These are phyloP conservation scores for Monilinia fructicola DNA, from an alignment of 2,329 filamentous ascomycete species.

Conservation along the genomic window DNA sequence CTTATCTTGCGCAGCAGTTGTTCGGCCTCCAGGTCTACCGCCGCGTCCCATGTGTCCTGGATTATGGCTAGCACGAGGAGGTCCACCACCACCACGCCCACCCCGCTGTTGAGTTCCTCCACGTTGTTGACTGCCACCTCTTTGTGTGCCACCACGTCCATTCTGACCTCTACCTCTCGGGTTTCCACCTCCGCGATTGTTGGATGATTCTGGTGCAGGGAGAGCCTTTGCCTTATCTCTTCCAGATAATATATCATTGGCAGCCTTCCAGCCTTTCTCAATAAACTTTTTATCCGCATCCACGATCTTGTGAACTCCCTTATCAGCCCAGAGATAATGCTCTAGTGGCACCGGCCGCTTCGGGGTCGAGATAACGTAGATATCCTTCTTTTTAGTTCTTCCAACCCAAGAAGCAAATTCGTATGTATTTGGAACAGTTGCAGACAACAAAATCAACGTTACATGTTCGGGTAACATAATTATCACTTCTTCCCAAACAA, in stretches of 20 bases:
- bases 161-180: slow-evolving; percentile 55
- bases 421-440: slow-evolving; percentile 94
- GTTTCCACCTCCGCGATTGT: slow-evolving; percentile 50
- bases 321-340: slow-evolving; percentile 94
- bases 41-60: slow-evolving; percentile 87
- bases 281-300: slow-evolving; percentile 88
- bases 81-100: slow-evolving; percentile 49
- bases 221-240: slow-evolving; percentile 71
- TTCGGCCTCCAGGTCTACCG: slow-evolving; percentile 80
- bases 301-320: slow-evolving; percentile 91
- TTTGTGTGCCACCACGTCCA: slow-evolving; percentile 51
- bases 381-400: slow-evolving; percentile 96
- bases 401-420: slow-evolving; percentile 99
- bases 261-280: slow-evolving; percentile 92
- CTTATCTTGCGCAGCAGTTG: slow-evolving; percentile 89
- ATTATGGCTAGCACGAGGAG: slow-evolving; percentile 52
- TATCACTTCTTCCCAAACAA: slow-evolving; percentile 99
- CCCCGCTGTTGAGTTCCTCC: slow-evolving; percentile 53
- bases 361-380: slow-evolving; percentile 96
- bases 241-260: slow-evolving; percentile 77
- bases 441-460: slow-evolving; percentile 89
- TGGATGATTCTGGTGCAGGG: slow-evolving; percentile 39
- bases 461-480: slow-evolving; percentile 99
- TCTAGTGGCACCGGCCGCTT: slow-evolving; percentile 94
- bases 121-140: slow-evolving; percentile 48